These are phyloP conservation scores for Tetrahymena thermophila DNA, from an alignment of 73 alveolate species.

Conservation along the genomic window DNA sequence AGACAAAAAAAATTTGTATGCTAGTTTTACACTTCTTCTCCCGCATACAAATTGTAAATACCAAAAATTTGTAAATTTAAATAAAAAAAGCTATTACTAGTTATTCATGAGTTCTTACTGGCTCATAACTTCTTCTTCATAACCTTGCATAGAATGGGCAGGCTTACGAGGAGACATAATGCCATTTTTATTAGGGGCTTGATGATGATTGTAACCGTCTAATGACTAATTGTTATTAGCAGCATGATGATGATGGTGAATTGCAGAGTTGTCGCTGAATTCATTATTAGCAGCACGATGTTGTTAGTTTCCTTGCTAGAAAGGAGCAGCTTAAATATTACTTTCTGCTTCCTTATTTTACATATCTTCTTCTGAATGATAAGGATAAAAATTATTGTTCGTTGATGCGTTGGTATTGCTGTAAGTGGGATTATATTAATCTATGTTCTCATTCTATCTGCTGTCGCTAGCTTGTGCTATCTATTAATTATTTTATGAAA, in stretches of 20 bases:
- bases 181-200: neutral
- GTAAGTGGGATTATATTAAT: neutral
- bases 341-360: neutral
- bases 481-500: neutral
- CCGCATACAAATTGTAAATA: neutral
- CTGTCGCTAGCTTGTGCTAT: neutral
- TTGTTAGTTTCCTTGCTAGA: neutral
- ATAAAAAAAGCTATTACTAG: neutral
- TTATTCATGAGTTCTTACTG: neutral
- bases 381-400: neutral
- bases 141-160: neutral
- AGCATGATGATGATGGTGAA: neutral
- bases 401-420: neutral
- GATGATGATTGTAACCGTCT: neutral
- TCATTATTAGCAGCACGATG: neutral
- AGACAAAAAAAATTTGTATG: no score
- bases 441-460: neutral
- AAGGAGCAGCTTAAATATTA: neutral
- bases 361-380: neutral
- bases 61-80: neutral
- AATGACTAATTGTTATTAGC: neutral
- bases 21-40: neutral
- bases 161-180: neutral
- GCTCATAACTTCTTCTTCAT: slow-evolving; percentile 1
- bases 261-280: neutral